Evolutionary conservation across 345 rosid genomes (phyloP), one percentile per base, ranked within the genome.

Genomic region (Trapa incisa): DNA sequence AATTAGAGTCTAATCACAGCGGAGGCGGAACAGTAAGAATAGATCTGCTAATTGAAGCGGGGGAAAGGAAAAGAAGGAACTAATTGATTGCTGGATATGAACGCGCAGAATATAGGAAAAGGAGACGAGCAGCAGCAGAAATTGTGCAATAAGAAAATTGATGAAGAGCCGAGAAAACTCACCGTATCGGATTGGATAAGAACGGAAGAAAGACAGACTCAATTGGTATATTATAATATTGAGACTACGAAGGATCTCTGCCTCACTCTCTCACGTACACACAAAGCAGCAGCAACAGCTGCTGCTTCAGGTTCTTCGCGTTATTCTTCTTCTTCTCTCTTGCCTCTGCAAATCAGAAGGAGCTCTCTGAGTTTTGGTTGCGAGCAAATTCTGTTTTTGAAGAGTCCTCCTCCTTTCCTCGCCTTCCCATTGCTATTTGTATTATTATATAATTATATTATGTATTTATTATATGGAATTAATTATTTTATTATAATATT

Each of bases 161-260:
- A 37, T 70, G 54, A 17, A 22, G 52, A 37, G 48, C 61, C 68
- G 64, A 41, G 61, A 66, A 72, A 72, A 76, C 94, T 86, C 84
- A 87, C 88, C 52, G 62, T 22, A 10, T 43, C 14, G 68, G 86
- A 85, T 81, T 85, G 86, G 86, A 79, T 80, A 76, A 75, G 78
- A 72, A 76, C 77, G 53, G 66, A 75, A 68, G 65, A 58, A 39
- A 65, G 65, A 57, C 66, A 64, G 4, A 69, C 4, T 65, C 74
- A 73, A 79, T 66, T 70, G 75, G 76, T 61, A 50, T 67, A 76
- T 78, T 32, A 65, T 48, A 8, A 58, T 47, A 63, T 79, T 5
- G 14, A 50, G 56, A 14, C 17, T 3, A 15, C 56, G 22, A 41
- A 50, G 22, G n/a, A 50, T 16, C 58, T 65, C 64, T 45, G 66